Percentiles rank a stretch among this genome's conserved stretches.
These are phyloP conservation scores for Calamus simplicifolius DNA, from an alignment of 176 grass and related monocot species.

Conservation along the genomic window DNA sequence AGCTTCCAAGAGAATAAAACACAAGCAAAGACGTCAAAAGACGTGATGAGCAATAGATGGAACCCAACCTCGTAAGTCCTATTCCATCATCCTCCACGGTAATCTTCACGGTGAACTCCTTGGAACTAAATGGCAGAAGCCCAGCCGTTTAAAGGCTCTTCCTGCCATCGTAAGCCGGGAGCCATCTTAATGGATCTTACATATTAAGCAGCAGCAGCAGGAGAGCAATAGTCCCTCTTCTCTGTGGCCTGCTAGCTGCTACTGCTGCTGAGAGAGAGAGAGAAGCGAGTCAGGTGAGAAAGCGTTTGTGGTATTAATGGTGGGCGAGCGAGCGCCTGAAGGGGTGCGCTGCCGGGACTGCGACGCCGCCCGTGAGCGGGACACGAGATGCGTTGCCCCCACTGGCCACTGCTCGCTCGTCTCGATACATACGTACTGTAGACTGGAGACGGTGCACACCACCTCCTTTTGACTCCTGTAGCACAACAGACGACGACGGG, in stretches of 20 bases:
- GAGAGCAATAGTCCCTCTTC: conserved; percentile 1
- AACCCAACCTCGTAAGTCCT: conserved; percentile 46
- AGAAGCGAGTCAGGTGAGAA: too few species aligned
- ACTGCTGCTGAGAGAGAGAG: neutral
- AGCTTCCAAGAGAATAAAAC: neutral
- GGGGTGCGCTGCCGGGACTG: neutral
- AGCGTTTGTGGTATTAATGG: neutral
- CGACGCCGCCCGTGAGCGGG: conserved; percentile 26
- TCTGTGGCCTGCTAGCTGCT: neutral
- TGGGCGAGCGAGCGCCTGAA: conserved; percentile 7
- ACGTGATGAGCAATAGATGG: neutral
- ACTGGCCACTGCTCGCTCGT: neutral
- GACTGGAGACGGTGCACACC: neutral
- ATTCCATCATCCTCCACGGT: conserved; percentile 53
- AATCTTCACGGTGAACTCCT: conserved; percentile 81
- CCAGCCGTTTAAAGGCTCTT: conserved; percentile 8
- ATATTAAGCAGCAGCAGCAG: neutral
- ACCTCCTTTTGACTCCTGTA: too few species aligned
- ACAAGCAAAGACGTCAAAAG: neutral
- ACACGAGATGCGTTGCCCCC: conserved; percentile 22
- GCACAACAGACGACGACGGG: neutral
- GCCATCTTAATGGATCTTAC: too few species aligned
- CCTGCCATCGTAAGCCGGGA: conserved; percentile 23
- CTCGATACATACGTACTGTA: conserved; percentile 1
- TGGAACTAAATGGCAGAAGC: conserved; percentile 27